Percentiles rank a stretch among this genome's conserved stretches.
Conservation (phyloP, 148 eudicot genomes). For the Rhododendron vialii region DNA sequence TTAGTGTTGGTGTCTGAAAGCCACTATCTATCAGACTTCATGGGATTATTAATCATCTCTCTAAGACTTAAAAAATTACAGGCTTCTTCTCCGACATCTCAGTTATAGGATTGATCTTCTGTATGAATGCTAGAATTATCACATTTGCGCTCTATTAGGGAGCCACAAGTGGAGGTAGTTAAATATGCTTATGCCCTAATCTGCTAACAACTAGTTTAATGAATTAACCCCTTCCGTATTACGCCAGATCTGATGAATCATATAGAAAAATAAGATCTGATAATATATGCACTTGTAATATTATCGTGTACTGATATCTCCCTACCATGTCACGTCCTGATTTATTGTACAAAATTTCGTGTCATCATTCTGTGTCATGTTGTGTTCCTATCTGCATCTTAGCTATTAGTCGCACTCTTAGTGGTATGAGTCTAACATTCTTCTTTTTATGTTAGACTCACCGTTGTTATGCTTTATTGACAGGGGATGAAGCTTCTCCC, state of each 20-base stretch:
- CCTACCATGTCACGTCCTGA: not conserved
- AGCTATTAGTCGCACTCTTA: not conserved
- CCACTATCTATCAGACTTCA: not conserved
- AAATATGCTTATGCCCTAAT: not conserved
- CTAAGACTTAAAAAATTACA: not conserved
- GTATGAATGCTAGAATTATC: not conserved
- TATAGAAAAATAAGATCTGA: not conserved
- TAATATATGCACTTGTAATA: not conserved
- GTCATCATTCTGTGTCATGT: not conserved
- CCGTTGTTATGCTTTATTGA: not conserved
- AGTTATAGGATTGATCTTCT: not conserved
- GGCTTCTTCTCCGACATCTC: not conserved
- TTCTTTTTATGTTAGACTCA: not conserved
- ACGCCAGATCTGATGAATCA: not conserved
- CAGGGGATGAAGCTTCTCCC: constrained; percentile 99
- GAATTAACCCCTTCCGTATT: not conserved
- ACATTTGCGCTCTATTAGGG: not conserved
- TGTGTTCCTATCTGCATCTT: not conserved
- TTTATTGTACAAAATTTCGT: not conserved
- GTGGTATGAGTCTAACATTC: not conserved
- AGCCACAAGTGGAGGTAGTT: not conserved
- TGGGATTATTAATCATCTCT: not conserved
- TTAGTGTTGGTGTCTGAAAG: not conserved
- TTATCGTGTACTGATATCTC: not conserved
- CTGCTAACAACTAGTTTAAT: not conserved